A percentile compares a stretch with the other conserved stretches of the same genome.
phyloP scores from a whole-genome alignment of 805 yeast genomes.

The Cyberlindnera xylosilytica region DNA sequence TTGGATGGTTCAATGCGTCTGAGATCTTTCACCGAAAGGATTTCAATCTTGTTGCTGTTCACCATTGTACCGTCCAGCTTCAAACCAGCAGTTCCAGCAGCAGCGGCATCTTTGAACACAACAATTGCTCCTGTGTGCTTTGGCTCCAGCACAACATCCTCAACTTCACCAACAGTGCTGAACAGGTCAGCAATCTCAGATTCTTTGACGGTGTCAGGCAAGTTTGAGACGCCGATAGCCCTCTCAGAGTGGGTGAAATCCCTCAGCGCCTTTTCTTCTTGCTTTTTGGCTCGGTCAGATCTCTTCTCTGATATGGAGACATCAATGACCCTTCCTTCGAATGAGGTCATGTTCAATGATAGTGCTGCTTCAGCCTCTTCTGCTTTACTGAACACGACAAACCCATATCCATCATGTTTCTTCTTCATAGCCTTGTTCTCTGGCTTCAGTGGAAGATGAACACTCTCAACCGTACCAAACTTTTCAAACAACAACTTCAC shows the following conservation, averaged over 20 bases:
- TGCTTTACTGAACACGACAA: slow-evolving; percentile 45
- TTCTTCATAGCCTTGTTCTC: slow-evolving; percentile 23
- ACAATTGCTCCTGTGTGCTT: slow-evolving; percentile 47
- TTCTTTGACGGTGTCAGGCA: slow-evolving; percentile 37
- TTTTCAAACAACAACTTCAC: slow-evolving; percentile 41
- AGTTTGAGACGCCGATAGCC: slow-evolving; percentile 24
- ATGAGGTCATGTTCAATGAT: slow-evolving; percentile 35
- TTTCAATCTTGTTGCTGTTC: slow-evolving; percentile 32
- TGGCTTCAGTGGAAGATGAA: slow-evolving; percentile 44
- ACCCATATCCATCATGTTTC: slow-evolving; percentile 63
- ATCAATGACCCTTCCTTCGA: slow-evolving; percentile 46
- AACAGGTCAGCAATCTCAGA: slow-evolving; percentile 34
- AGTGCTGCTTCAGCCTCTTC: slow-evolving; percentile 49
- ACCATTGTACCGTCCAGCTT: slow-evolving; percentile 37
- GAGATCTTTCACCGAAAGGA: slow-evolving; percentile 35
- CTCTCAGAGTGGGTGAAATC: slow-evolving; percentile 22
- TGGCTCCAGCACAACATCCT: slow-evolving; percentile 43
- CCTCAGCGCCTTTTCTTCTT: slow-evolving; percentile 24
- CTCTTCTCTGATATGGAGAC: slow-evolving; percentile 47
- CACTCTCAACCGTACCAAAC: slow-evolving; percentile 51
- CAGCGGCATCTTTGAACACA: slow-evolving; percentile 38
- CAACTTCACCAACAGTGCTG: slow-evolving; percentile 35
- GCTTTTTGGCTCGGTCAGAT: slow-evolving; percentile 31
- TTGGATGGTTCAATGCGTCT: slow-evolving; percentile 7
- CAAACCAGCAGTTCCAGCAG: slow-evolving; percentile 52